Percentiles rank a stretch among this genome's conserved stretches.
phyloP scores from a whole-genome alignment of 176 grass and related monocot genomes.

The Carex scoparia region DNA sequence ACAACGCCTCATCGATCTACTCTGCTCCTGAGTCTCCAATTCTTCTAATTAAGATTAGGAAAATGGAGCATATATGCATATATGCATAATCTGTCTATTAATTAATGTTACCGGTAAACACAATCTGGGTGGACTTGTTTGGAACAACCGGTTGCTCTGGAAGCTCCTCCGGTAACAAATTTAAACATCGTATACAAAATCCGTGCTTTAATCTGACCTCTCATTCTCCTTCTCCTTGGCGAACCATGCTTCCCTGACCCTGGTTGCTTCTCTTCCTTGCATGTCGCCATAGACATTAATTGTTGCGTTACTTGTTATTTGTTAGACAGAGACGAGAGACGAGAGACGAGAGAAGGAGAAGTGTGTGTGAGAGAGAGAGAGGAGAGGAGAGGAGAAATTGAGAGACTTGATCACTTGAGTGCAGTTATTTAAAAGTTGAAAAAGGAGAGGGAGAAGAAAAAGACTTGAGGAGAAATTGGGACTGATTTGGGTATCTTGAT shows the following conservation, averaged over 20 bases:
- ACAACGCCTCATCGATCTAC: neutral
- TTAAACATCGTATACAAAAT: conserved; percentile 30
- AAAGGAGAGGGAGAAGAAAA: neutral
- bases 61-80: neutral
- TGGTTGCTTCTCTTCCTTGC: conserved; percentile 27
- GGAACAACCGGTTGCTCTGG: neutral
- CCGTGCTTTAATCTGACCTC: conserved; percentile 51
- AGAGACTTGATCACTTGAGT: neutral
- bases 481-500: neutral
- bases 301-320: neutral
- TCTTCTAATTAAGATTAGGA: neutral
- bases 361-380: neutral
- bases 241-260: conserved; percentile 19
- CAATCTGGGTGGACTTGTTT: neutral
- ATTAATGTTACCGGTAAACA: neutral
- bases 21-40: neutral
- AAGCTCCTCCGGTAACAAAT: conserved; percentile 5
- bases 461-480: neutral
- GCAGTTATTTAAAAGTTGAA: neutral
- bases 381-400: neutral
- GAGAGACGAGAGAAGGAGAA: neutral
- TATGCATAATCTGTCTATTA: too few species aligned
- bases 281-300: neutral
- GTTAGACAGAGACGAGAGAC: conserved; percentile 1
- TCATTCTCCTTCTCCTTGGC: conserved; percentile 8